Base-by-base conservation (phyloP, 257 asterid species). In the Apocynum venetum region DNA sequence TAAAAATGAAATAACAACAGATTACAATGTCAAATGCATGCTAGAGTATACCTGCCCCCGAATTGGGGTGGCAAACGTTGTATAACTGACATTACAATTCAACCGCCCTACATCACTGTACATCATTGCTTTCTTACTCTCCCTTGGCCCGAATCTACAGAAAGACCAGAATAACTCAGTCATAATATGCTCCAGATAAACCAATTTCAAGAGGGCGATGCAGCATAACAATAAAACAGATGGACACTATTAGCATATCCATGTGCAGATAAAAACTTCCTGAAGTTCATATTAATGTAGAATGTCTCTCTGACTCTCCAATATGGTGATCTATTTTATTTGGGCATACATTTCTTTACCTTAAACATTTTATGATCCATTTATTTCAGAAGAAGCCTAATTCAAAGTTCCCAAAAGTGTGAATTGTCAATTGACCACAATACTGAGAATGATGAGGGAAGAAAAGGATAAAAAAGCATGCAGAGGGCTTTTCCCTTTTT, bases 111-210 rank as follows among this genome's bases (percentile, higher is more conserved):
- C 85, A 82, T 88, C 94, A 80, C 96, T 91, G 83, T 96, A 96
- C 92, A 85, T 79, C 98, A 93, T 93, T 78, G 99, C 99, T 85
- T 96, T 96, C 89, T 96, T 96, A 85, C 98, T 96, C 82, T 93
- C 98, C 80, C 98, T 89, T 49, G 98, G 98, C 72, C 97, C 97
- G 81, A 90, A 96, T 78, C 98, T 94, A 83, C 43, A 71, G 78
- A 44, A 57, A 38, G 80, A 76, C 81, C 73, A 72, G 35, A 55
- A 77, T 46, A 47, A 75, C 38, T 55, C 48, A 48, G 65, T 48
- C 36, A 65, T 53, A 17, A 43, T 36, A 4, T 44, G 72, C 52
- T 48, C 15, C 43, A 25, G 31, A 56, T 35, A 73, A 61, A 12
- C 56, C 69, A 52, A 68, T 55, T 19, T 6, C 73, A 20, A 65